Percentiles rank a stretch among this genome's conserved stretches.
Evolutionary conservation across 192 early-diverging fungal species (phyloP).

Genomic region (Spizellomyces sp.): DNA sequence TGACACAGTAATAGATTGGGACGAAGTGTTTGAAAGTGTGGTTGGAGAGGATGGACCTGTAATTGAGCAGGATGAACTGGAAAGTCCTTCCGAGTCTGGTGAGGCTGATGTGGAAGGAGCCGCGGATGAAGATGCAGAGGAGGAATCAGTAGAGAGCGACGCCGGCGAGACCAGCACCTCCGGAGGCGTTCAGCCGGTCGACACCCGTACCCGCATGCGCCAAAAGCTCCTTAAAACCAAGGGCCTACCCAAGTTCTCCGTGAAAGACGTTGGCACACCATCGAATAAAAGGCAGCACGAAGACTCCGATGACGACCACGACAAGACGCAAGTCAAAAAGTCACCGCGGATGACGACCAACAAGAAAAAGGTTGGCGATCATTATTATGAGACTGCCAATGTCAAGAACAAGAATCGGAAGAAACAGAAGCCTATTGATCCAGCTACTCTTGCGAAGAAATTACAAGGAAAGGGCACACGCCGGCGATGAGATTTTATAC

Average conservation of each 20-base stretch:
- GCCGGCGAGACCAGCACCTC: constrained; percentile 29
- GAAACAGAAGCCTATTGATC: constrained; percentile 74
- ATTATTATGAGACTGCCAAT: constrained; percentile 93
- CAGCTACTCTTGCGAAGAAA: constrained; percentile 50
- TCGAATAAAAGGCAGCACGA: neutral
- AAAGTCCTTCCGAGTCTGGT: constrained; percentile 11
- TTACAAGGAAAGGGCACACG: constrained; percentile 47
- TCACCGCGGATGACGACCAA: constrained; percentile 84
- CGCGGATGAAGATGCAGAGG: constrained; percentile 17
- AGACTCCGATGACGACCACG: neutral
- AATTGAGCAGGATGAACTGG: constrained; percentile 31
- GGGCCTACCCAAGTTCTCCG: constrained; percentile 2
- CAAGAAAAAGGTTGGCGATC: constrained; percentile 77
- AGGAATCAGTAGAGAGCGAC: constrained; percentile 32
- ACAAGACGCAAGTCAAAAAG: constrained; percentile 43
- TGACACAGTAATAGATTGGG: constrained; percentile 70
- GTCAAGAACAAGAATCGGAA: constrained; percentile 94
- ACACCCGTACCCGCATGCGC: neutral
- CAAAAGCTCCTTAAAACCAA: neutral
- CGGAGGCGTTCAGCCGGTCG: neutral
- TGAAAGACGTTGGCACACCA: neutral
- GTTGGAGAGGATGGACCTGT: constrained; percentile 57
- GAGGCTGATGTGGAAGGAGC: constrained; percentile 7
- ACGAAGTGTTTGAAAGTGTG: constrained; percentile 85
- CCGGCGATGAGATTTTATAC: neutral